Base-by-base conservation (phyloP, 768 basidiomycete genomes). In the Panus rudis region DNA sequence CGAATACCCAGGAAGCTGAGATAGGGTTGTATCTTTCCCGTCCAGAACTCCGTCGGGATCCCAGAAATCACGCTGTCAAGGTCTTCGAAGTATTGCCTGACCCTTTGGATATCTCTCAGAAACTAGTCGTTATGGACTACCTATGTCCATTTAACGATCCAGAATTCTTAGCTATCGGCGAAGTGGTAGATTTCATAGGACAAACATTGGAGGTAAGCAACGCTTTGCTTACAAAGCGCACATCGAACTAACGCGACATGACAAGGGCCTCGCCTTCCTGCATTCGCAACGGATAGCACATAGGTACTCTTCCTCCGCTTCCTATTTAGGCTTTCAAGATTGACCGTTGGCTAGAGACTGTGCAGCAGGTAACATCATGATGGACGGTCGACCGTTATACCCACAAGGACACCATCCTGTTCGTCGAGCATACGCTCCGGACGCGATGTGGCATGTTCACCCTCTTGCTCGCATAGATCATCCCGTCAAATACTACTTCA, bases 361-460 rank as follows among this genome's bases (percentile, higher is more conserved):
- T 24, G 27, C 17, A 24, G 4, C 7, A 20, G 17, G 42, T 4
- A 54, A 55, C 25, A 48, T 54, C 27, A 50, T 54, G 48, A 44
- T 49, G 51, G 49, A 49, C 19, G 43, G 44, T 2, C 21, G 4
- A n/a, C 40, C 50, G 17, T 32, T 51, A 4, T 47, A 21, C 14
- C 33, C 50, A 2, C 34, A 47, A 4, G 61, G 42, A 63, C 67
- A 6, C 42, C 59, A 11, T 32, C 62, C 14, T 50, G 57, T 2
- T 37, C 24, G 6, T 54, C 47, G 37, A 35, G 55, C 10, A 7
- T 7, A 23, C 42, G 58, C n/a, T 61, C 62, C 2, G 49, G 33
- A 1, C 62, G 65, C 28, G 50, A 57, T 22, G 62, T 58, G 0
- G 28, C 62, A 11, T 60, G 64, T 2, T 63, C 67, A 46, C 55